Base-by-base conservation (phyloP, 169 alveolate species). In the Plasmodium adleri region DNA sequence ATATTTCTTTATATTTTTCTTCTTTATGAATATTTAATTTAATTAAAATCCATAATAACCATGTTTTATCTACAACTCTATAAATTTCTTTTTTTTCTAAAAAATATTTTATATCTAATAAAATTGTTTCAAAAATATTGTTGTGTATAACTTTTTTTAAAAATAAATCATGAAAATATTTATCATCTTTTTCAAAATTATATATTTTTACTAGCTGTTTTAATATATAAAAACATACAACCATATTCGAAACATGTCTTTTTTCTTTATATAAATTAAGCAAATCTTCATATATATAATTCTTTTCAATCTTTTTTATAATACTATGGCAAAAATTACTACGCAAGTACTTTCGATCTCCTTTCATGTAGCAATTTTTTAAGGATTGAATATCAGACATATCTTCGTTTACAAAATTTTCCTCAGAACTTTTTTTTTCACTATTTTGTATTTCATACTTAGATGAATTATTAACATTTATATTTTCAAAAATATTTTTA, bases 21-120 rank as follows among this genome's bases (percentile, higher is more conserved):
- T 83, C 91, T 15, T 83, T 83, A 59, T 83, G 91, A 52, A 83
- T 68, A n/a, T 83, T 83, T 22, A 83, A 56, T 47, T 83, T 83
- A 1, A 83, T 83, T 54, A 83, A 26, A 13, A 58, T 7, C 91
- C 91, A 83, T 32, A 83, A 28, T 2, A 83, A 62, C 91, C 91
- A 83, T 54, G 91, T 83, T 68, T 83, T 83, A 17, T 83, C 91
- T 12, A 83, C 83, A 4, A 70, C 74, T 83, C 91, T 43, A 56
- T 83, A 83, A 20, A 83, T 83, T 68, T 83, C 66, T 72, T 83
- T 83, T 58, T 68, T 83, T 47, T 83, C 74, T 47, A 83, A 67
- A 54, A 83, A 83, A 28, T 32, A 15, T n/a, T 56, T 68, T 8
- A 83, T 15, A 20, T 83, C 91, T 68, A 15, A 52, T 83, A 83